Evolutionary conservation across 495 filamentous ascomycete species (phyloP).

Genomic region (Tuber indicum): DNA sequence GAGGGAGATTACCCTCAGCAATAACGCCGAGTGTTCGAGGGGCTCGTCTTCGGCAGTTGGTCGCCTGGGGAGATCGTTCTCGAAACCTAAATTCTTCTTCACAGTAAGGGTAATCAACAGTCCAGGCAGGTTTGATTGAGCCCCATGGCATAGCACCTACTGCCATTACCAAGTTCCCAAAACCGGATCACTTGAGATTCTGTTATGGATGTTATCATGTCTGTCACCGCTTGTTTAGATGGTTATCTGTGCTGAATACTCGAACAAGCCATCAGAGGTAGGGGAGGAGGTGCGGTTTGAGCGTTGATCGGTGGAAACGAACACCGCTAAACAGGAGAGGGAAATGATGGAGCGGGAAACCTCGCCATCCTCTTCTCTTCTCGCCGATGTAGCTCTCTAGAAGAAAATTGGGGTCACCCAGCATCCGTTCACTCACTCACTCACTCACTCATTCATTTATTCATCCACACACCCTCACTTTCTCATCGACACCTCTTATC

Average conservation of each 20-base stretch:
- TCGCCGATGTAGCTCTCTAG: background rate
- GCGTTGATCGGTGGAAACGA: background rate
- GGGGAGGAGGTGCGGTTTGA: background rate
- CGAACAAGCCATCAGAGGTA: background rate
- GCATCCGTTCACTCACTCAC: background rate
- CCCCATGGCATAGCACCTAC: background rate
- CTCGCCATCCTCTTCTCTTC: background rate
- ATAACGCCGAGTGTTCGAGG: background rate
- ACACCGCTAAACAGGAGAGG: background rate
- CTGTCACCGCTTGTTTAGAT: background rate
- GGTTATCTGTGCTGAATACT: background rate
- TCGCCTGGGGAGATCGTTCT: background rate
- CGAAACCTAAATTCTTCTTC: background rate
- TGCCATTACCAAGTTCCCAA: background rate
- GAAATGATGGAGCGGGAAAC: background rate
- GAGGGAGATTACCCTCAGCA: background rate
- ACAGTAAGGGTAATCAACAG: background rate
- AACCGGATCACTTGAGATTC: background rate
- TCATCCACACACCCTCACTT: background rate
- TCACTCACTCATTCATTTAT: background rate
- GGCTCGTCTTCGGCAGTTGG: background rate
- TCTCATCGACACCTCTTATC: background rate
- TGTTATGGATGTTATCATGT: background rate
- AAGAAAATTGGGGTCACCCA: background rate
- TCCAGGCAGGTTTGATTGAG: background rate